Evolutionary conservation across 2,329 filamentous ascomycete species (phyloP).

Genomic region (Sporothrix dimorphospora): DNA sequence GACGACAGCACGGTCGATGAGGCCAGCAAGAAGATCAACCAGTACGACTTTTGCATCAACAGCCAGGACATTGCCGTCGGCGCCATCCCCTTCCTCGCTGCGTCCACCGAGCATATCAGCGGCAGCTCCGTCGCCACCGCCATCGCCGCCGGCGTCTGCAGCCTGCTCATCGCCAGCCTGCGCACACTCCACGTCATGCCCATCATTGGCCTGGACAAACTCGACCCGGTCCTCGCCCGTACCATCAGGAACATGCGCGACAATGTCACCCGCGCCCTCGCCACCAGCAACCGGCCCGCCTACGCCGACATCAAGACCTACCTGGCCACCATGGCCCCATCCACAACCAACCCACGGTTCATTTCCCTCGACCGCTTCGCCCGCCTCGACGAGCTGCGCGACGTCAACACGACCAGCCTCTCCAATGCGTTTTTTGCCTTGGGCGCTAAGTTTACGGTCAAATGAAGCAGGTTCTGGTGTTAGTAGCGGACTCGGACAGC

Average conservation of each 20-base stretch:
- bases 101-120: constrained; percentile 24
- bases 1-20: constrained; percentile 10
- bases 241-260: not conserved
- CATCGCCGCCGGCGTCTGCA: constrained; percentile 34
- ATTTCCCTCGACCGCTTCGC: constrained; percentile 19
- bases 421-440: no score
- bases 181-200: not conserved
- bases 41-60: constrained; percentile 29
- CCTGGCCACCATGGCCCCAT: constrained; percentile 10
- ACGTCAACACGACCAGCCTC: constrained; percentile 12
- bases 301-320: not conserved
- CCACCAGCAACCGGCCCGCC: not conserved
- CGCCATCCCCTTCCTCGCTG: constrained; percentile 27
- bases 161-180: constrained; percentile 36
- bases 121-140: constrained; percentile 30
- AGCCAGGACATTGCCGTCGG: constrained; percentile 26
- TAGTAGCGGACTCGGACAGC: no score
- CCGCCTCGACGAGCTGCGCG: constrained; percentile 16
- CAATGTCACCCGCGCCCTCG: constrained; percentile 4
- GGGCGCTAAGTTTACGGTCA: no score
- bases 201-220: not conserved
- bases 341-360: constrained; percentile 1
- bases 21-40: not conserved
- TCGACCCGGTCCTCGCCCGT: not conserved
- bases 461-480: no score